Evolutionary conservation across 768 basidiomycete genomes (phyloP).

Genomic region (Podaxis mareebaensis): DNA sequence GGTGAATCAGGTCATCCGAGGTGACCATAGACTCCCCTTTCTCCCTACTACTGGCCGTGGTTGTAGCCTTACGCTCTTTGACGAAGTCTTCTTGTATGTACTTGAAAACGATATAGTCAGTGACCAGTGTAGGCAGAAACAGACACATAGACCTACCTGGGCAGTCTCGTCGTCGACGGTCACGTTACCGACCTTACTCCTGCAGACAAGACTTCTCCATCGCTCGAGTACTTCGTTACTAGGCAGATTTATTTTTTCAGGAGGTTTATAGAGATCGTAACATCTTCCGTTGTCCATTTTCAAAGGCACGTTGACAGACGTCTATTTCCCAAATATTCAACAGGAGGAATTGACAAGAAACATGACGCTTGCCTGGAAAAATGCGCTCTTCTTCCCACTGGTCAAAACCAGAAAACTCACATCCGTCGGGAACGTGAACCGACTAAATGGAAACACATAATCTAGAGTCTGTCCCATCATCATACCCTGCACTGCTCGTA

Average conservation of each 20-base stretch:
- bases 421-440: slow-evolving; percentile 73
- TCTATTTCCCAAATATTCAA: slow-evolving; percentile 39
- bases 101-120: slow-evolving; percentile 33
- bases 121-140: not conserved
- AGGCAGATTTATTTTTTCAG: slow-evolving; percentile 46
- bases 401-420: slow-evolving; percentile 62
- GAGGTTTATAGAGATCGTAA: slow-evolving; percentile 49
- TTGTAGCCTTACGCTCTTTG: slow-evolving; percentile 36
- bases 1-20: slow-evolving; percentile 63
- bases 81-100: slow-evolving; percentile 80
- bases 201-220: slow-evolving; percentile 61
- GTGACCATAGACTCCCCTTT: slow-evolving; percentile 26
- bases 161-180: slow-evolving; percentile 54
- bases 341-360: not conserved
- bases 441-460: slow-evolving; percentile 77
- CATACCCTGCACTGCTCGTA: slow-evolving; percentile 62
- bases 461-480: slow-evolving; percentile 66
- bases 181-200: slow-evolving; percentile 60
- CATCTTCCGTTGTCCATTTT: slow-evolving; percentile 23
- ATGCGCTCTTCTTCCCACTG: slow-evolving; percentile 67
- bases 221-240: slow-evolving; percentile 43
- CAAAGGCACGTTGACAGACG: slow-evolving; percentile 56
- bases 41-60: slow-evolving; percentile 21
- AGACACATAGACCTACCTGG: slow-evolving; percentile 44
- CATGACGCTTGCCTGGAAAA: slow-evolving; percentile 57